Conservation (phyloP, 805 yeast genomes). For the Ogataea polymorpha region DNA sequence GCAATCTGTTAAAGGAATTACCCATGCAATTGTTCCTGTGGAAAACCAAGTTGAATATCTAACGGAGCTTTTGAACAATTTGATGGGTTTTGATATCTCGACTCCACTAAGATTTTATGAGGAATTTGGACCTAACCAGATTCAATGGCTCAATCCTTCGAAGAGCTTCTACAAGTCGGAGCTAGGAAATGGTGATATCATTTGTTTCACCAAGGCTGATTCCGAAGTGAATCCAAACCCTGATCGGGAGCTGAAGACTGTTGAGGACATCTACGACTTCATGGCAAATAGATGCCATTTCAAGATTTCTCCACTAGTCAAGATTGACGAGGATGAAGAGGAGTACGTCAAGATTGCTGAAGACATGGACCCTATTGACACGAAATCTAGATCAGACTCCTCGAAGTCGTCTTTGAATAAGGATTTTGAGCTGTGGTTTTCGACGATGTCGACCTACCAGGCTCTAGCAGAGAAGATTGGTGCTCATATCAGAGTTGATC, state of each 20-base stretch:
- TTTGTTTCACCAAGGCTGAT: conserved; percentile 34
- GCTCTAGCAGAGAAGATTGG: conserved; percentile 65
- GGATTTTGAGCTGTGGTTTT: conserved; percentile 63
- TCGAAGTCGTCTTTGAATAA: conserved; percentile 12
- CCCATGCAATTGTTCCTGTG: conserved; percentile 52
- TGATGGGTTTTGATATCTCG: conserved; percentile 38
- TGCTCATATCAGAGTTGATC: conserved; percentile 46
- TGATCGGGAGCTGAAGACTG: conserved; percentile 28
- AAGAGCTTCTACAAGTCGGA: conserved; percentile 54
- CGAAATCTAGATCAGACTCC: conserved; percentile 14
- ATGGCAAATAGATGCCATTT: conserved; percentile 61
- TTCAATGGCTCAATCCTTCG: conserved; percentile 42
- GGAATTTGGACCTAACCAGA: conserved; percentile 55
- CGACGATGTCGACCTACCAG: conserved; percentile 54
- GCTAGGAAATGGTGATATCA: conserved; percentile 65
- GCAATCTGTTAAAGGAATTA: conserved; percentile 61
- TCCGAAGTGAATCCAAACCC: conserved; percentile 4
- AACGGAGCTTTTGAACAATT: conserved; percentile 37
- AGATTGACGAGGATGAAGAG: conserved; percentile 43
- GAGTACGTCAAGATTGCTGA: conserved; percentile 45
- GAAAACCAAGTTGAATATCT: conserved; percentile 43
- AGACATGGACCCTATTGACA: conserved; percentile 23
- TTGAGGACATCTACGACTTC: conserved; percentile 49
- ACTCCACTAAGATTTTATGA: conserved; percentile 46
- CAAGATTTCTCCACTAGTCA: conserved; percentile 42